Percentiles rank a stretch among this genome's conserved stretches.
Evolutionary conservation across 306 rosid species (phyloP).

Genomic region (Hippophae tibetana): DNA sequence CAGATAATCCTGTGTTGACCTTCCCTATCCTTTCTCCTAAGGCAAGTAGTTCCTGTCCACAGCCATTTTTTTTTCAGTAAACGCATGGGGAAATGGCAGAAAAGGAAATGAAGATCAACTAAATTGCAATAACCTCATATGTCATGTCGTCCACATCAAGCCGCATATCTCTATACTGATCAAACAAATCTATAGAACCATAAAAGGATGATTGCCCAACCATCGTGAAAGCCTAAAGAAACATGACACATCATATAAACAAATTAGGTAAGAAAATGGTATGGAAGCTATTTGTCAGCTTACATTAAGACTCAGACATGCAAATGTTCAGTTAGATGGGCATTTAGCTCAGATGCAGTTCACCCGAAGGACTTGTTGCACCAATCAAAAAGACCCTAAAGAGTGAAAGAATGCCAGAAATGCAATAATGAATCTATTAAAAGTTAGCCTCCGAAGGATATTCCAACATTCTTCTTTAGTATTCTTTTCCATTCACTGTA

Average conservation of each 20-base stretch:
- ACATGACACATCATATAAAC: neutral
- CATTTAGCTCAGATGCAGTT: no score
- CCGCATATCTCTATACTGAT: slow-evolving; percentile 1
- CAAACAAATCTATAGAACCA: neutral
- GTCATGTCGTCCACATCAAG: slow-evolving; percentile 5
- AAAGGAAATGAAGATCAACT: neutral
- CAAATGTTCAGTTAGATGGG: neutral
- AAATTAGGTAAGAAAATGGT: neutral
- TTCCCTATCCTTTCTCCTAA: neutral
- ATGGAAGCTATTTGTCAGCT: neutral
- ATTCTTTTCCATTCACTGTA: no score
- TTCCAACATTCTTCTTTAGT: no score
- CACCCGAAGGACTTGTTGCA: no score
- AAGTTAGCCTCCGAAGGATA: no score
- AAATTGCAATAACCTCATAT: neutral
- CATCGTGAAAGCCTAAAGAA: neutral
- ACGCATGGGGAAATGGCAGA: neutral
- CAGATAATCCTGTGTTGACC: slow-evolving; percentile 2
- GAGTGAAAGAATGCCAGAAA: no score
- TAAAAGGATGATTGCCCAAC: neutral
- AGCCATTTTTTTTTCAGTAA: neutral
- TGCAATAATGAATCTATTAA: no score
- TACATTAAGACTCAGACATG: neutral
- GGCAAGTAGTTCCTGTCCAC: slow-evolving; percentile 3
- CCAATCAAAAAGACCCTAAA: no score